Percentiles rank a stretch among this genome's conserved stretches.
Conservation (phyloP, 805 yeast species). For the Candida corydali region DNA sequence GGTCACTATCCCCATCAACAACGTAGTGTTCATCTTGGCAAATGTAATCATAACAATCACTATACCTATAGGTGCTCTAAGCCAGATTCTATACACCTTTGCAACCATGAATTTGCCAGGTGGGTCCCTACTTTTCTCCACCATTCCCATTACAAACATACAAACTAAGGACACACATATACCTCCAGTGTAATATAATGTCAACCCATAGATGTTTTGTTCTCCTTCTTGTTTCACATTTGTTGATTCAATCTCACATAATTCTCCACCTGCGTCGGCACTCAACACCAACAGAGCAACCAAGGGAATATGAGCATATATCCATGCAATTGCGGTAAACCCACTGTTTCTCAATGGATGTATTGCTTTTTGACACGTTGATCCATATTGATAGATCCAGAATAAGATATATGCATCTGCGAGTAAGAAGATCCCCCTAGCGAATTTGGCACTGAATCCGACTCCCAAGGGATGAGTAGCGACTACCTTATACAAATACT, state of each 20-base stretch:
- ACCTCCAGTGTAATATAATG: constrained; percentile 53
- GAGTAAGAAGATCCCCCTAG: constrained; percentile 46
- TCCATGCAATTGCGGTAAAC: constrained; percentile 42
- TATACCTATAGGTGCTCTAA: constrained; percentile 39
- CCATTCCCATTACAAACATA: constrained; percentile 37
- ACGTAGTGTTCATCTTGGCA: constrained; percentile 35
- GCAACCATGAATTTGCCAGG: constrained; percentile 24
- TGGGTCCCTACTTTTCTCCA: constrained; percentile 44
- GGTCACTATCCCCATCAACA: constrained; percentile 41
- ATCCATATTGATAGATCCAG: constrained; percentile 55
- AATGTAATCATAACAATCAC: constrained; percentile 41
- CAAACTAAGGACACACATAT: constrained; percentile 40
- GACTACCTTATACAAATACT: constrained; percentile 52
- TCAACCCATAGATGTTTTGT: constrained; percentile 33
- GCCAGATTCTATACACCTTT: constrained; percentile 34
- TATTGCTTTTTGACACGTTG: constrained; percentile 43
- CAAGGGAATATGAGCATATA: constrained; percentile 47
- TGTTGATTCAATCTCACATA: constrained; percentile 27
- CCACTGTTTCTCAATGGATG: constrained; percentile 54
- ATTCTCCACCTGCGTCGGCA: constrained; percentile 57
- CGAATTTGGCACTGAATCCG: constrained; percentile 42
- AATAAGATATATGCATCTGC: constrained; percentile 46
- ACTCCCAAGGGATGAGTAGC: constrained; percentile 44
- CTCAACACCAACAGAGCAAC: constrained; percentile 49
- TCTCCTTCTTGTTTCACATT: constrained; percentile 13